Evolutionary conservation across 495 filamentous ascomycete species (phyloP).

Genomic region (Neurospora sp.): DNA sequence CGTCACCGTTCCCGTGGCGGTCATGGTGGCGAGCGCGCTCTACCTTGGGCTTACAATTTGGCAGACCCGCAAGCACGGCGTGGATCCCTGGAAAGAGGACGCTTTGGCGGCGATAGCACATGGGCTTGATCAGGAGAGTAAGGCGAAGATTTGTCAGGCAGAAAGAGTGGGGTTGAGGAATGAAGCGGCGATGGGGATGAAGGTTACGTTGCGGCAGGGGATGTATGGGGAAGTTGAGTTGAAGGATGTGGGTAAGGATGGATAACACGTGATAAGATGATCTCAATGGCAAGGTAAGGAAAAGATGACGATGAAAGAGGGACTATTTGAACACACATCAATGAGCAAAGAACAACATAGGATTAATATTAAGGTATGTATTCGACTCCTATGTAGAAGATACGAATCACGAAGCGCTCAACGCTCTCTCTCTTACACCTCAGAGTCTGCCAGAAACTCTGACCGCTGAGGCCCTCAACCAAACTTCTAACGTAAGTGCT

Average conservation of each 20-base stretch:
- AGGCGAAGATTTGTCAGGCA: neutral
- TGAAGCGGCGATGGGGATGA: neutral
- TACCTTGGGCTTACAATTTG: neutral
- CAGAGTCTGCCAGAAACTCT: neutral
- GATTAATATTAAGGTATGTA: neutral
- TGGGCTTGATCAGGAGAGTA: neutral
- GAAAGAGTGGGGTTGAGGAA: neutral
- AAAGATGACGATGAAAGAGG: neutral
- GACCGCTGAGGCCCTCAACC: neutral
- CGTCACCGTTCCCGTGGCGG: neutral
- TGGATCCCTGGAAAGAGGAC: neutral
- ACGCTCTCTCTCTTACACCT: neutral
- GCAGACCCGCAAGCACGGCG: neutral
- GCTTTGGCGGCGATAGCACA: neutral
- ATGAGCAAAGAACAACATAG: neutral
- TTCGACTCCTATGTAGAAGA: neutral
- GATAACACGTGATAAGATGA: neutral
- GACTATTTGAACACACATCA: neutral
- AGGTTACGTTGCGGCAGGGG: neutral
- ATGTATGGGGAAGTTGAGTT: neutral
- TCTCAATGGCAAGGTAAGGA: no score
- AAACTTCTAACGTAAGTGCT: neutral
- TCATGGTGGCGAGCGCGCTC: neutral
- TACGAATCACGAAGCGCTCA: neutral
- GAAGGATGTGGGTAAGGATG: neutral